Evolutionary conservation across 495 filamentous ascomycete species (phyloP).

Genomic region (Neurospora terricola): DNA sequence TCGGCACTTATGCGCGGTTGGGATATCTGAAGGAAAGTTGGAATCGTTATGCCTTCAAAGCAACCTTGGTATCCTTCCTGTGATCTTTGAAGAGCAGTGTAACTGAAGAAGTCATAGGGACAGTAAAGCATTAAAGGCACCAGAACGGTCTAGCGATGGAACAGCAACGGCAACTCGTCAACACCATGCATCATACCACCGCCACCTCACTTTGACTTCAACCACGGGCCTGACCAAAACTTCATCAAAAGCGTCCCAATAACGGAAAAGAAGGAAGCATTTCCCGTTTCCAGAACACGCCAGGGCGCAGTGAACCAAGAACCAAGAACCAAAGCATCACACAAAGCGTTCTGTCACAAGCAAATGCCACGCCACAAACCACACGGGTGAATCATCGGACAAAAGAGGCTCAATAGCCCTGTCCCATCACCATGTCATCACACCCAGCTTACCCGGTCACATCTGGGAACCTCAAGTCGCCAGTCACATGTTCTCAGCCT

Average conservation of each 20-base stretch:
- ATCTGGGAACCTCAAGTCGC: not conserved
- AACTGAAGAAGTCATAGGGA: not conserved
- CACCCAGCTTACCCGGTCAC: not conserved
- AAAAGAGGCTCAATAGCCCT: not conserved
- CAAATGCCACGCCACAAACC: not conserved
- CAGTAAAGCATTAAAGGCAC: too few relatives aligned
- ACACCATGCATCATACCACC: not conserved
- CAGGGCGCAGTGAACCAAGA: not conserved
- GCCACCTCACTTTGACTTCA: not conserved
- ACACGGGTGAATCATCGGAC: not conserved
- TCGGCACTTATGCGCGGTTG: not conserved
- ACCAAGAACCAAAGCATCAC: not conserved
- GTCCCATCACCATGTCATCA: not conserved
- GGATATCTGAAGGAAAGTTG: not conserved
- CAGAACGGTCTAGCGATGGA: too few relatives aligned
- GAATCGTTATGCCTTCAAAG: not conserved
- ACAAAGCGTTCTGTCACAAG: not conserved
- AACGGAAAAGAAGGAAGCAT: not conserved
- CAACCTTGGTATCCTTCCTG: not conserved
- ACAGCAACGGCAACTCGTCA: not conserved
- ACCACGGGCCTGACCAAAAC: not conserved
- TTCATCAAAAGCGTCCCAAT: not conserved
- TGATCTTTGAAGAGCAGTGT: not conserved
- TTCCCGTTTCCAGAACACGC: not conserved
- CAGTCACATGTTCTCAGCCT: not conserved